Conservation (phyloP, 257 asterid genomes). For the Fraxinus cuspidata region DNA sequence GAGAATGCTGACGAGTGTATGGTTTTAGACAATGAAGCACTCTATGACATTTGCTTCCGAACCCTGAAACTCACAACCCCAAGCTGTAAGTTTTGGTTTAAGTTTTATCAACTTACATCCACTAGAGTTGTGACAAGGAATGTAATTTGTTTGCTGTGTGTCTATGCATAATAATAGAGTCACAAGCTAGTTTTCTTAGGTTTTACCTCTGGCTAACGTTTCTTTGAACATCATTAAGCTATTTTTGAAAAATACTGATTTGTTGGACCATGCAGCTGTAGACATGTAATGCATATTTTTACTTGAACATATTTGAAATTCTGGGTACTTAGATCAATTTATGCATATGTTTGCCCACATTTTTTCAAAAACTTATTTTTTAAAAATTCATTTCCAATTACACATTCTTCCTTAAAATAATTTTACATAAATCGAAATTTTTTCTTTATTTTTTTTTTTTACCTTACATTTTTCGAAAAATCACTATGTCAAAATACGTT, state of each 20-base stretch:
- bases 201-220: neutral
- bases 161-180: neutral
- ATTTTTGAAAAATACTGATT: neutral
- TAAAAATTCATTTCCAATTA: too few relatives aligned
- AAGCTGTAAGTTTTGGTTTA: constrained; percentile 51
- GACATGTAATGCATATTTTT: neutral
- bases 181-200: neutral
- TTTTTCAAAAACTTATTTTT: too few relatives aligned
- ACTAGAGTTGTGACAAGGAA: neutral
- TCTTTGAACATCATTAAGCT: neutral
- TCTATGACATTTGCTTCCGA: constrained; percentile 69
- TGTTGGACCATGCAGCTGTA: neutral
- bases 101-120: neutral
- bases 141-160: neutral
- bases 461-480: too few relatives aligned
- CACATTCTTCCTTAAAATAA: too few relatives aligned
- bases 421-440: too few relatives aligned
- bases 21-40: constrained; percentile 80
- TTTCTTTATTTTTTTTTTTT: too few relatives aligned
- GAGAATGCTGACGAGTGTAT: constrained; percentile 84
- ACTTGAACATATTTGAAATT: neutral
- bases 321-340: neutral
- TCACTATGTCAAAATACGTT: too few relatives aligned
- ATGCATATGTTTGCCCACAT: too few relatives aligned
- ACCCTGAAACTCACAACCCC: constrained; percentile 73